A percentile compares a stretch with the other conserved stretches of the same genome.
These are phyloP conservation scores for Penicillium sp. DNA, from an alignment of 2,329 filamentous ascomycete genomes.

Conservation along the genomic window DNA sequence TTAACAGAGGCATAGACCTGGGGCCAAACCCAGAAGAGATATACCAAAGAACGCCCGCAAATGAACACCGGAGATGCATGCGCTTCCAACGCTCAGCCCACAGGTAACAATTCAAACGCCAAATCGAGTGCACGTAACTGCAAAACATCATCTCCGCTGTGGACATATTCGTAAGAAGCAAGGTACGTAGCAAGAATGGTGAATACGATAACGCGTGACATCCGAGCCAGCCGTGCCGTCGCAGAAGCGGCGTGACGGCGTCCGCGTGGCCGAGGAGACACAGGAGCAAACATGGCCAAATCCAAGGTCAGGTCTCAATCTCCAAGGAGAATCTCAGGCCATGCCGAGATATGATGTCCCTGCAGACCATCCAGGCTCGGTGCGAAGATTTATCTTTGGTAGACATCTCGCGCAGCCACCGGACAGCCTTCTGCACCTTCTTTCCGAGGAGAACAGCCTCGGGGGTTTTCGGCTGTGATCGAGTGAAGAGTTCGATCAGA, in stretches of 20 bases:
- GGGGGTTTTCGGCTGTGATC: constrained; percentile 30
- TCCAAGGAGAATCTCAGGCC: constrained; percentile 13
- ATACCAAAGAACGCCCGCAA: background rate
- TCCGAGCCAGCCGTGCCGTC: background rate
- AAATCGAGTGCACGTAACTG: background rate
- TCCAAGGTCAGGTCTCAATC: constrained; percentile 7
- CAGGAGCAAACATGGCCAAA: background rate
- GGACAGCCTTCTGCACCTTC: constrained; percentile 33
- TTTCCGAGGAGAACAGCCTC: constrained; percentile 28
- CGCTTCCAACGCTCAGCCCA: background rate
- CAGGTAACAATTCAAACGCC: background rate
- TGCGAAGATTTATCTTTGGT: constrained; percentile 32
- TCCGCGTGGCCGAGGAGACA: background rate
- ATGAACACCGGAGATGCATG: background rate
- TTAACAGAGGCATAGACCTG: background rate
- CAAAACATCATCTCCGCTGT: background rate
- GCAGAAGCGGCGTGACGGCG: background rate
- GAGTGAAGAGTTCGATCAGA: constrained; percentile 38
- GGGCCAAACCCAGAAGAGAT: background rate
- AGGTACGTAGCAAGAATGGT: background rate
- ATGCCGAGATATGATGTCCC: constrained; percentile 25
- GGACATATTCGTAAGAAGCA: background rate
- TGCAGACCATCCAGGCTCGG: constrained; percentile 35
- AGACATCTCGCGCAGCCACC: constrained; percentile 40
- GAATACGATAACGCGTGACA: background rate